phyloP scores from a whole-genome alignment of 2,329 filamentous ascomycete species.

The Talaromyces sp. region DNA sequence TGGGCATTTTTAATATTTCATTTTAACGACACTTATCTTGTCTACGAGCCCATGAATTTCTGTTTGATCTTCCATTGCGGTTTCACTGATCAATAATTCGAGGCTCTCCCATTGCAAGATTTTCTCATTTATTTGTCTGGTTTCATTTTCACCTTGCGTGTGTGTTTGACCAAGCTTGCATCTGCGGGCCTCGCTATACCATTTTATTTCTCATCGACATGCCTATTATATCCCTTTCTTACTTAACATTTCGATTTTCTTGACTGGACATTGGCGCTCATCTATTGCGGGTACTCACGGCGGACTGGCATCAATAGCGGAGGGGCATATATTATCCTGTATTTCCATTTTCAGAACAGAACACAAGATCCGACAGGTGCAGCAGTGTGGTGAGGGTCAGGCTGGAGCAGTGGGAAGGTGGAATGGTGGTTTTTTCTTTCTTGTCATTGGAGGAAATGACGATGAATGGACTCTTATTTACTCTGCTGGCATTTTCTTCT shows the following conservation, averaged over 20 bases:
- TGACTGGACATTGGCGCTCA: background rate
- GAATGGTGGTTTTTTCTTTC: background rate
- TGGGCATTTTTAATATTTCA: slow-evolving; percentile 4
- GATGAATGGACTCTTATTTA: background rate
- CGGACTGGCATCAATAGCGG: background rate
- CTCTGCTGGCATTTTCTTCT: background rate
- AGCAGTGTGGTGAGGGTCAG: background rate
- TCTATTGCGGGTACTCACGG: background rate
- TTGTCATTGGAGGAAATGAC: background rate
- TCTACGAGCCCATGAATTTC: slow-evolving; percentile 13
- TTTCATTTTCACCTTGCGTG: background rate
- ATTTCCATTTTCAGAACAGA: background rate
- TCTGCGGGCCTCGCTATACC: slow-evolving; percentile 10
- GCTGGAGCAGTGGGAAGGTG: background rate
- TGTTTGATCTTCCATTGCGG: background rate
- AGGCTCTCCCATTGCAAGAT: background rate
- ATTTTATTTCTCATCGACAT: slow-evolving; percentile 9
- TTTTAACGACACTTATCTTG: slow-evolving; percentile 10
- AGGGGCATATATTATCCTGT: too few species aligned
- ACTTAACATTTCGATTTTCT: background rate
- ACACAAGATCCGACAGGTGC: background rate
- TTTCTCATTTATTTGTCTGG: background rate
- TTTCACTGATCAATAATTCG: background rate
- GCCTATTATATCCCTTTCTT: slow-evolving; percentile 7
- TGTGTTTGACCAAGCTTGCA: slow-evolving; percentile 1